Percentiles rank a stretch among this genome's conserved stretches.
phyloP scores from a whole-genome alignment of 164 flowering plant species.

The Magnolia changhungtana region DNA sequence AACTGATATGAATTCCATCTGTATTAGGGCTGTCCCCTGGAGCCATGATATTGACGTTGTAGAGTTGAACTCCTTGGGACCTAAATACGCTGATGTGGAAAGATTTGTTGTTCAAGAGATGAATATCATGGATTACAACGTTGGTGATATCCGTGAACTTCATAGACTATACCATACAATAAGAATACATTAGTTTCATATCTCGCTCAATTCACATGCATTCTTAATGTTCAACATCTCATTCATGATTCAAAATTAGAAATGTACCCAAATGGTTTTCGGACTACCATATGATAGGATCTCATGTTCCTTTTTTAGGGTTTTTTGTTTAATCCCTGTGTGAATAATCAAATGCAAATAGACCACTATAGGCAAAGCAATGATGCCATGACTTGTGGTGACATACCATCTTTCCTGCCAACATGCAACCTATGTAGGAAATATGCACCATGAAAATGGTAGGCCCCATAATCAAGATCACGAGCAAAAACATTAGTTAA shows the following conservation, averaged over 20 bases:
- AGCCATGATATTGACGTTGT: not conserved
- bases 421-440: too few species aligned
- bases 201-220: not conserved
- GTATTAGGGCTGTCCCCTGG: constrained; percentile 9
- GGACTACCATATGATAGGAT: too few species aligned
- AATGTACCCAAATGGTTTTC: too few species aligned
- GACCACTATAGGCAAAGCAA: too few species aligned
- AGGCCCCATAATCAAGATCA: too few species aligned
- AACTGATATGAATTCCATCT: constrained; percentile 7
- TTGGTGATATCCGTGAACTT: not conserved
- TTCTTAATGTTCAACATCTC: too few species aligned
- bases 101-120: not conserved
- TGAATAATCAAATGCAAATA: too few species aligned
- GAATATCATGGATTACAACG: not conserved
- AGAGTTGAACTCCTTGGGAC: not conserved
- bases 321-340: too few species aligned
- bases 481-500: too few species aligned
- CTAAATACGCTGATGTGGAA: not conserved
- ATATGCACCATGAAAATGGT: too few species aligned
- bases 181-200: not conserved
- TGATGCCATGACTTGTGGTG: not conserved
- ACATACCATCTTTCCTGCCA: not conserved
- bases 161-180: not conserved
- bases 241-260: too few species aligned
- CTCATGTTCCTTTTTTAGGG: too few species aligned